Evolutionary conservation across 73 alveolate species (phyloP).

Genomic region (Diophrys appendiculata): DNA sequence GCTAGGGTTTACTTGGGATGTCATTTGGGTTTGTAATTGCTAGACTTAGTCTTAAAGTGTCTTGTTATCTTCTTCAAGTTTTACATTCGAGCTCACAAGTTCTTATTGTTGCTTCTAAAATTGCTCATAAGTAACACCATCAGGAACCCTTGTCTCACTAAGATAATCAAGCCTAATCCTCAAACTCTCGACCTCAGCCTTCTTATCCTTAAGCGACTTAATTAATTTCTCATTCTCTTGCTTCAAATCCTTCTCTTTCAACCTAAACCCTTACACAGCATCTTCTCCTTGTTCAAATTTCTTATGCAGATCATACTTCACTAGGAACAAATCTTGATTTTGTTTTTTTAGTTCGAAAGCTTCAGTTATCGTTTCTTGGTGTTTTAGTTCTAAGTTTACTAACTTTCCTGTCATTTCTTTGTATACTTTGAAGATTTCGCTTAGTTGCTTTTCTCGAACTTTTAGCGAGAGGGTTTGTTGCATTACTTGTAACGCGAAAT

Average conservation of each 20-base stretch:
- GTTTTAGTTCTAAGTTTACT: not conserved
- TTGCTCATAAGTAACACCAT: not conserved
- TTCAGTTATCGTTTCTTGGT: not conserved
- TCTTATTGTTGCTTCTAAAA: slow-evolving; percentile 18
- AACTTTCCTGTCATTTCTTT: slow-evolving; percentile 1
- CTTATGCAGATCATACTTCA: slow-evolving; percentile 34
- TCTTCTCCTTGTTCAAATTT: slow-evolving; percentile 8
- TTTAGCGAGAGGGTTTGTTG: not conserved
- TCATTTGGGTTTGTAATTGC: not conserved
- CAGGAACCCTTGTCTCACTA: not conserved
- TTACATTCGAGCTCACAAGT: slow-evolving; percentile 11
- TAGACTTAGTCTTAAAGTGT: not conserved
- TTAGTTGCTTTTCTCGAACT: not conserved
- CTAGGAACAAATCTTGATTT: slow-evolving; percentile 40
- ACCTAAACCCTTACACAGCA: not conserved
- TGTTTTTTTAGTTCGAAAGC: slow-evolving; percentile 11
- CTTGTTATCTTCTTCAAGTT: slow-evolving; percentile 6
- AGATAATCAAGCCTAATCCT: slow-evolving; percentile 3
- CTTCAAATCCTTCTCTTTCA: slow-evolving; percentile 9
- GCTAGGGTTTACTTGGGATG: not conserved
- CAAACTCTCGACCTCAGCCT: slow-evolving; percentile 1
- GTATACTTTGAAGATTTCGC: not conserved
- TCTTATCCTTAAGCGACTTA: slow-evolving; percentile 23
- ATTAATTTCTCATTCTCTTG: not conserved
- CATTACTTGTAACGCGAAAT: not conserved